Percentiles rank a stretch among this genome's conserved stretches.
Conservation (phyloP, 2,329 filamentous ascomycete genomes). For the Claviceps spartinae region DNA sequence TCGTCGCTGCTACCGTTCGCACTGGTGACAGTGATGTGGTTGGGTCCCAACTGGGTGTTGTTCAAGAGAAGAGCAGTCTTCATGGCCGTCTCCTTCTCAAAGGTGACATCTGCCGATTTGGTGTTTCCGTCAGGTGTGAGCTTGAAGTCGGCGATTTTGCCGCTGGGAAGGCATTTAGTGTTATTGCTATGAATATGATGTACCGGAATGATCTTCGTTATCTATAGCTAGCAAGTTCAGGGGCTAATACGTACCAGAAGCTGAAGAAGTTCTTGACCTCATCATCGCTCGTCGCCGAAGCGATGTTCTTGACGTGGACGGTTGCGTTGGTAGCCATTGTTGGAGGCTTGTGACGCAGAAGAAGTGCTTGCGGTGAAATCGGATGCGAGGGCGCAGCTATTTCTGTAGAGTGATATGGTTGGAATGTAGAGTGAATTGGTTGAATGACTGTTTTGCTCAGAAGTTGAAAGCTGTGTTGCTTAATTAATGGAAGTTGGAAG, state of each 20-base stretch:
- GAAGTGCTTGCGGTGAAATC: neutral
- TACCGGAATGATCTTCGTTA: neutral
- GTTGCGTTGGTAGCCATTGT: slow-evolving; percentile 8
- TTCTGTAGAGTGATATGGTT: no score
- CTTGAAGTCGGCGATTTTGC: slow-evolving; percentile 78
- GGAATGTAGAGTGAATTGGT: no score
- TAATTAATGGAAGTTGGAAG: no score
- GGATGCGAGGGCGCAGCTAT: no score
- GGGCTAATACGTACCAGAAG: slow-evolving; percentile 54
- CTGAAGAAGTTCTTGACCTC: slow-evolving; percentile 96
- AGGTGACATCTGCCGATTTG: slow-evolving; percentile 83
- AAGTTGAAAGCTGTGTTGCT: no score
- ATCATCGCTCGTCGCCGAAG: slow-evolving; percentile 66
- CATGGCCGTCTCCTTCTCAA: slow-evolving; percentile 92
- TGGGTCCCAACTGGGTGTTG: slow-evolving; percentile 84
- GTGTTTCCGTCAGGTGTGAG: slow-evolving; percentile 54
- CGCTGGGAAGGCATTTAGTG: slow-evolving; percentile 35
- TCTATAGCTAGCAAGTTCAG: no score
- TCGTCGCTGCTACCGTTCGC: slow-evolving; percentile 53
- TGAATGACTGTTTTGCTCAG: no score
- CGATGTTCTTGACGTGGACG: slow-evolving; percentile 84
- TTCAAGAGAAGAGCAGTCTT: slow-evolving; percentile 95
- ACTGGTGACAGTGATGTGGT: slow-evolving; percentile 64
- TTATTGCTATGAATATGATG: neutral
- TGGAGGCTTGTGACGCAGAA: slow-evolving; percentile 1